These are phyloP conservation scores for Thielaviopsis euricoi DNA, from an alignment of 2,329 filamentous ascomycete genomes.

Conservation along the genomic window DNA sequence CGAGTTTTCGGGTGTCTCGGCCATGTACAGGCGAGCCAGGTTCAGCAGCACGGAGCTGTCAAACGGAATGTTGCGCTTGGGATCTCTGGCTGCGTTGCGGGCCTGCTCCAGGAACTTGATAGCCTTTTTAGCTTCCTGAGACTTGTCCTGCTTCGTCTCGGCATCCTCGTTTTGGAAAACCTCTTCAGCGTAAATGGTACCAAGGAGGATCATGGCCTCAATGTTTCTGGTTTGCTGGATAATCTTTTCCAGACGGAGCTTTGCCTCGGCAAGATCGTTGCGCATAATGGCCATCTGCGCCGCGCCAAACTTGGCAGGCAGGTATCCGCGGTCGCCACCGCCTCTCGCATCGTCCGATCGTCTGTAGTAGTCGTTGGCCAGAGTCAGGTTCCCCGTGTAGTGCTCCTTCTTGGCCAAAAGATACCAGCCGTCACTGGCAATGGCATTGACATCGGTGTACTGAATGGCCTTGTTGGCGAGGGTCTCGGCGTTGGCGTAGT, in stretches of 20 bases:
- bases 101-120: conserved; percentile 72
- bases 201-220: conserved; percentile 83
- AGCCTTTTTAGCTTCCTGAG: conserved; percentile 70
- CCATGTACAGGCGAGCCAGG: conserved; percentile 79
- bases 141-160: conserved; percentile 72
- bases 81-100: conserved; percentile 77
- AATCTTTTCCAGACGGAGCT: conserved; percentile 87
- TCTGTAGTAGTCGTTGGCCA: conserved; percentile 72
- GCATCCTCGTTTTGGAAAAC: conserved; percentile 63
- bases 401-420: conserved; percentile 83
- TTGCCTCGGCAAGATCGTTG: conserved; percentile 77
- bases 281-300: conserved; percentile 78
- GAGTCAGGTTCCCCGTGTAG: conserved; percentile 55
- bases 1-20: conserved; percentile 72
- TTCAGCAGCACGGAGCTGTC: conserved; percentile 85
- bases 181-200: conserved; percentile 86
- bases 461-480: conserved; percentile 88
- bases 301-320: conserved; percentile 87
- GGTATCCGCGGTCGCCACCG: conserved; percentile 74
- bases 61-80: conserved; percentile 64
- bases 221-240: conserved; percentile 68
- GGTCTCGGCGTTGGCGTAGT: conserved; percentile 64
- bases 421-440: conserved; percentile 97
- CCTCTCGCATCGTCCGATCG: conserved; percentile 84
- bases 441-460: conserved; percentile 86